Base-by-base conservation (phyloP, 495 filamentous ascomycete genomes). In the Hypoxylon subgilvum region DNA sequence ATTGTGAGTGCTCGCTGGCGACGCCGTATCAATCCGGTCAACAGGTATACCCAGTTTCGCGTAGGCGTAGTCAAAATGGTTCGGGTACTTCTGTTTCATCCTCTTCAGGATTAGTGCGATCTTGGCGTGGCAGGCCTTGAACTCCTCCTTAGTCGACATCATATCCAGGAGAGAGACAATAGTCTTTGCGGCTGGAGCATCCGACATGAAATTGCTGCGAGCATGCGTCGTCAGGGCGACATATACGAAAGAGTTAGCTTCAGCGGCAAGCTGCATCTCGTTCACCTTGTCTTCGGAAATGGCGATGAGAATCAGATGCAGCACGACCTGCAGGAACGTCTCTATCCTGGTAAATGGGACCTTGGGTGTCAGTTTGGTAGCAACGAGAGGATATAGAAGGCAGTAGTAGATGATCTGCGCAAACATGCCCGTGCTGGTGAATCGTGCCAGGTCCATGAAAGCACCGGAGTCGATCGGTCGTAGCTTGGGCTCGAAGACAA, bases 401-500 rank as follows among this genome's bases (percentile, higher is more conserved):
- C 88, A 89, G 71, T 93, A 92, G 70, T 90, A 93, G 27, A 96
- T 85, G 44, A 97, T 84, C 69, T 97, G 93, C 3, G 88, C 87
- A 66, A 99, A 99, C 50, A 97, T 77, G 40, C 87, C 81, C 4
- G 88, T 92, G 56, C 79, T 77, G 2, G 92, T 96, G 58, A 97
- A 96, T 8, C 78, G 74, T 6, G 88, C 73, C 17, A 97, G 82
- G 43, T 86, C 78, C 4, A 82, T 76, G 68, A 96, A 99, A 0
- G 86, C 79, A 8, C 92, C 92, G 0, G 84, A 84, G 5, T 79
- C 73, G 42, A 97, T 91, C 34, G 84, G 82, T n/a, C 84, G 85
- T 18, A 96, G 78, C 54, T 85, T 92, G 2, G 94, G 92, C 71
- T 97, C 93, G 68, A 88, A 96, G n/a, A 97, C 92, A 58, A 97